Evolutionary conservation across 1,284 basidiomycete genomes (phyloP), one percentile per base, ranked within the genome.

Genomic region (Trichosporon coremiiforme): DNA sequence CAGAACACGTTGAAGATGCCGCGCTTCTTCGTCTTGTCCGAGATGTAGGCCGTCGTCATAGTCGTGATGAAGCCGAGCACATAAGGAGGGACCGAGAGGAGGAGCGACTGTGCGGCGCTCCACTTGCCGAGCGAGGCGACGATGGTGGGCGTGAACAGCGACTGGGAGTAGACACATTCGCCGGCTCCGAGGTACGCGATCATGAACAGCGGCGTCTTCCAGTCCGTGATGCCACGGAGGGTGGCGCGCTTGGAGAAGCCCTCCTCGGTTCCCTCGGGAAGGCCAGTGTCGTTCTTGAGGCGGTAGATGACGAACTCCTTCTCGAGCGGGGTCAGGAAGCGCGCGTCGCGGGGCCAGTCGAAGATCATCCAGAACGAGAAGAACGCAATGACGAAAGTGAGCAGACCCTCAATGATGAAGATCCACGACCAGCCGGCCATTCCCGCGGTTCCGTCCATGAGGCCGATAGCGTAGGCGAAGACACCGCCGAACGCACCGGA

Each of bases 1-100:
- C 82, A 84, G 72, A 81, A 82, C 76, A 85, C 80, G 66, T 85
- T 75, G 77, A 84, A 83, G 63, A 80, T 72, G 7, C 78, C 83
- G 67, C 85, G 75, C 50, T 77, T 78, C n/a, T 77, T 70, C 41
- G 74, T 76, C 29, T 77, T 74, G 75, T 86, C 85, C 33, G 78
- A 80, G 22, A 80, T 60, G 70, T 76, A 80, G 33, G 84, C 84
- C 1, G 82, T 83, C 10, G 72, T 67, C 68, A 85, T 74, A 13
- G 85, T 86, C 22, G 83, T 83, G 73, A 83, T 77, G 77, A 85
- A 85, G 12, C 81, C 83, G 47, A 85, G 75, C 9, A 83, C 84
- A 74, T 85, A 86, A 22, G 85, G 65, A 55, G 84, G 83, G 6
- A 82, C 81, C 33, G 78, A 77, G 25, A 85, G 77, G 2, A 84